These are phyloP conservation scores for Ulvella scutata DNA, from an alignment of 139 green algal genomes.

Conservation along the genomic window DNA sequence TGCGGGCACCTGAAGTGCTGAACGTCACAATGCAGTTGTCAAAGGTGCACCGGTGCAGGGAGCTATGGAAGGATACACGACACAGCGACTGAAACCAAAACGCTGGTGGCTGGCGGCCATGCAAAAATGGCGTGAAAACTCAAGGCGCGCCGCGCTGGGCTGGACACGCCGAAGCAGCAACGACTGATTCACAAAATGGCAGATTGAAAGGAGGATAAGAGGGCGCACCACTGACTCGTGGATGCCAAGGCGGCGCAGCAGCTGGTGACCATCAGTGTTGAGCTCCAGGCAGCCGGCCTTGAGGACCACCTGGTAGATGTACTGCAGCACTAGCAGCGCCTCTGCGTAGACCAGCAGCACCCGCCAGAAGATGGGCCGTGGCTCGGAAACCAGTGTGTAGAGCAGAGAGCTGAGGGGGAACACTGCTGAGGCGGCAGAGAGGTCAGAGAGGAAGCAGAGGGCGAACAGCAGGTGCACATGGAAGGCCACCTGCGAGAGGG, in stretches of 20 bases:
- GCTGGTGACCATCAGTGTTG: background rate
- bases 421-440: background rate
- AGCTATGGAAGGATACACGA: too few species aligned
- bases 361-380: background rate
- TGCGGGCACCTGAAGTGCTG: too few species aligned
- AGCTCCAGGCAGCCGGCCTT: background rate
- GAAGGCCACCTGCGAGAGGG: background rate
- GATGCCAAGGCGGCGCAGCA: background rate
- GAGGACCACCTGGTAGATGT: background rate
- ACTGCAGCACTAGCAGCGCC: background rate
- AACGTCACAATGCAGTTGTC: too few species aligned
- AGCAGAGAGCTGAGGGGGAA: slow-evolving; percentile 1
- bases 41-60: too few species aligned
- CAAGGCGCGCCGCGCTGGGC: too few species aligned
- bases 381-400: background rate
- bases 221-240: background rate
- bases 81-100: too few species aligned
- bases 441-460: background rate
- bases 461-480: slow-evolving; percentile 1
- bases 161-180: too few species aligned
- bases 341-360: background rate
- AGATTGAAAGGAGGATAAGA: background rate
- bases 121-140: too few species aligned
- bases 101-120: too few species aligned
- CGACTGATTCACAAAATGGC: too few species aligned